A percentile compares a stretch with the other conserved stretches of the same genome.
These are phyloP conservation scores for Infundibulicybe gibba DNA, from an alignment of 768 basidiomycete species.

Conservation along the genomic window DNA sequence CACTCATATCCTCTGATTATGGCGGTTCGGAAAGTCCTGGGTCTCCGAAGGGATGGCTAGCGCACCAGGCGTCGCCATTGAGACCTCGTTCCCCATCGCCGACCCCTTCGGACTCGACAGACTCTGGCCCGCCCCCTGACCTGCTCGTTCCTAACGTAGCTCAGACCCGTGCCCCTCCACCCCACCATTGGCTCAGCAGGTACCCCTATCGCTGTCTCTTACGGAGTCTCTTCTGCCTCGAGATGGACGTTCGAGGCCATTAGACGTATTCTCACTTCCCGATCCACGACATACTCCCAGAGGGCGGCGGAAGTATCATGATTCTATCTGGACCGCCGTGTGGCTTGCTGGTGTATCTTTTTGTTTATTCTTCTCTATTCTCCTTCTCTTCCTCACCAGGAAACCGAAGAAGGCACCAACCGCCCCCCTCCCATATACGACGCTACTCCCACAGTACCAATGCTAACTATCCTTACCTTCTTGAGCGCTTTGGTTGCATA, in stretches of 20 bases:
- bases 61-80: slow-evolving; percentile 70
- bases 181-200: slow-evolving; percentile 32
- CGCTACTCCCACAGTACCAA: slow-evolving; percentile 72
- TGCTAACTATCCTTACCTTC: slow-evolving; percentile 70
- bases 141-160: slow-evolving; percentile 27
- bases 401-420: slow-evolving; percentile 37
- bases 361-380: slow-evolving; percentile 59
- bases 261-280: slow-evolving; percentile 74
- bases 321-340: slow-evolving; percentile 65
- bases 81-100: slow-evolving; percentile 33
- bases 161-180: slow-evolving; percentile 32
- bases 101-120: slow-evolving; percentile 34
- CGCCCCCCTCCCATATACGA: slow-evolving; percentile 55
- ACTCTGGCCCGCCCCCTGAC: slow-evolving; percentile 42
- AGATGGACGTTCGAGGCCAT: slow-evolving; percentile 59
- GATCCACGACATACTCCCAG: slow-evolving; percentile 69
- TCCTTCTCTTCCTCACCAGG: slow-evolving; percentile 59
- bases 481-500: slow-evolving; percentile 71
- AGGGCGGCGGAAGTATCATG: slow-evolving; percentile 68
- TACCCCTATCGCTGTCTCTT: slow-evolving; percentile 60
- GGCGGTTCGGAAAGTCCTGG: slow-evolving; percentile 23
- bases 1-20: slow-evolving; percentile 31
- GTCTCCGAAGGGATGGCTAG: slow-evolving; percentile 62
- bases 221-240: slow-evolving; percentile 78
- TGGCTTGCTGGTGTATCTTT: slow-evolving; percentile 59